Conservation (phyloP, 176 grass and related monocot species). For the Oryza australiensis region DNA sequence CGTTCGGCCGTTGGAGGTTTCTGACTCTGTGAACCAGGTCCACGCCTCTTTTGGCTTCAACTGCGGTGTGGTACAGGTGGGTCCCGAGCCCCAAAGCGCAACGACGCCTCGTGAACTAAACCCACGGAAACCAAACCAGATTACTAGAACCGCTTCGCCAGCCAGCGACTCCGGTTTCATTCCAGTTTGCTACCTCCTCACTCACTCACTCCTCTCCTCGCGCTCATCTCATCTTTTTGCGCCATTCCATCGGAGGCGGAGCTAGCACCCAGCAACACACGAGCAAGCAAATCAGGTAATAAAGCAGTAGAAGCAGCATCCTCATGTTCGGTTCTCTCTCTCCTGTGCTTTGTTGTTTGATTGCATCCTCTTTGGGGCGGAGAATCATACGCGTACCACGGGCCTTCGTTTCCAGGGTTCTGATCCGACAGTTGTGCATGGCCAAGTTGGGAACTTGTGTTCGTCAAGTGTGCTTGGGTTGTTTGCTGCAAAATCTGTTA, state of each 20-base stretch:
- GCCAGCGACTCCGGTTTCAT: not conserved
- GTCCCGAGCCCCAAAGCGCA: not conserved
- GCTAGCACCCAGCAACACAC: not conserved
- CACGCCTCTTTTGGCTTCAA: not conserved
- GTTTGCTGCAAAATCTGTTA: not conserved
- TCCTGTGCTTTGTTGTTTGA: not conserved
- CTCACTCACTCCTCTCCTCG: not conserved
- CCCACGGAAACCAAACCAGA: conserved; percentile 9
- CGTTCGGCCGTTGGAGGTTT: not conserved
- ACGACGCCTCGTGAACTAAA: conserved; percentile 21
- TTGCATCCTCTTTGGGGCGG: not conserved
- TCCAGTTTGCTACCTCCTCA: not conserved
- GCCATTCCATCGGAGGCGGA: conserved; percentile 12
- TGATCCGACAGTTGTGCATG: not conserved
- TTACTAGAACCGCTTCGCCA: conserved; percentile 25
- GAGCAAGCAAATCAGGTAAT: not conserved
- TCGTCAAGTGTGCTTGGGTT: not conserved
- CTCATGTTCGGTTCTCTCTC: not conserved
- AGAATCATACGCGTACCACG: not conserved
- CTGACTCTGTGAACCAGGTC: conserved; percentile 2
- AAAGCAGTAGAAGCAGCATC: not conserved
- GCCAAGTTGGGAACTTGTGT: not conserved
- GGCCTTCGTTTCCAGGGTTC: not conserved
- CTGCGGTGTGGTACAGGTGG: not conserved
- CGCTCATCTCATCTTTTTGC: not conserved